Evolutionary conservation across 2,329 filamentous ascomycete genomes (phyloP).

Genomic region (Diaporthe eres): DNA sequence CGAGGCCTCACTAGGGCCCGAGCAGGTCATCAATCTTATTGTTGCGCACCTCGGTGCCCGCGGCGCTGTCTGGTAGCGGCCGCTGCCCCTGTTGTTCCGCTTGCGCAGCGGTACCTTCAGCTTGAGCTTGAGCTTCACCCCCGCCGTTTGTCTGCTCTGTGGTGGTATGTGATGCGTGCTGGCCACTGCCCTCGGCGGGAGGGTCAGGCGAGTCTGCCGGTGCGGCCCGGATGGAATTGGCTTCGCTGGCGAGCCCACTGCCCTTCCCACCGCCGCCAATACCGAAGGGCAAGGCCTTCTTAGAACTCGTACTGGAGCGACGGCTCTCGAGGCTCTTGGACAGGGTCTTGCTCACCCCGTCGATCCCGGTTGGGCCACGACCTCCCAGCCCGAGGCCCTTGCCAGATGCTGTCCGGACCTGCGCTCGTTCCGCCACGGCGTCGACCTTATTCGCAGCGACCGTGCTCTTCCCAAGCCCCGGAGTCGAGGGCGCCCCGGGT

Average conservation of each 20-base stretch:
- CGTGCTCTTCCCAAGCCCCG: conserved; percentile 91
- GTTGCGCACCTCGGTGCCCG: conserved; percentile 66
- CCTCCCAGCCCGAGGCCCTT: conserved; percentile 56
- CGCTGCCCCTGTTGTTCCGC: conserved; percentile 43
- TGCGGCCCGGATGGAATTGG: conserved; percentile 68
- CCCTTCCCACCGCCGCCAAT: conserved; percentile 61
- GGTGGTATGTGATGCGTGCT: conserved; percentile 55
- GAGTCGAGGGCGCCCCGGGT: conserved; percentile 89
- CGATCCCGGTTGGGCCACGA: conserved; percentile 69
- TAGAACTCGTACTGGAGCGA: conserved; percentile 88
- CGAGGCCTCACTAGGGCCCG: conserved; percentile 57
- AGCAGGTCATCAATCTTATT: conserved; percentile 63
- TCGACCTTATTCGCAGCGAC: conserved; percentile 90
- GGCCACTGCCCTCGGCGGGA: conserved; percentile 35
- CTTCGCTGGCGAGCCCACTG: conserved; percentile 69
- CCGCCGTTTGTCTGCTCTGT: conserved; percentile 49
- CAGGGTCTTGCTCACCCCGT: conserved; percentile 81
- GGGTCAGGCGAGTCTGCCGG: conserved; percentile 55
- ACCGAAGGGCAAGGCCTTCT: conserved; percentile 76
- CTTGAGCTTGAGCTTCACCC: conserved; percentile 12
- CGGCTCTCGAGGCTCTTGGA: conserved; percentile 93
- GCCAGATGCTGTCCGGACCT: conserved; percentile 56
- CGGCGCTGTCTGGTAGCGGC: conserved; percentile 43
- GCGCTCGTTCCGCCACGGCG: conserved; percentile 80
- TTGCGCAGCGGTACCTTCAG: conserved; percentile 5